phyloP scores from a whole-genome alignment of 306 rosid species.

The Casuarina cunninghamiana region DNA sequence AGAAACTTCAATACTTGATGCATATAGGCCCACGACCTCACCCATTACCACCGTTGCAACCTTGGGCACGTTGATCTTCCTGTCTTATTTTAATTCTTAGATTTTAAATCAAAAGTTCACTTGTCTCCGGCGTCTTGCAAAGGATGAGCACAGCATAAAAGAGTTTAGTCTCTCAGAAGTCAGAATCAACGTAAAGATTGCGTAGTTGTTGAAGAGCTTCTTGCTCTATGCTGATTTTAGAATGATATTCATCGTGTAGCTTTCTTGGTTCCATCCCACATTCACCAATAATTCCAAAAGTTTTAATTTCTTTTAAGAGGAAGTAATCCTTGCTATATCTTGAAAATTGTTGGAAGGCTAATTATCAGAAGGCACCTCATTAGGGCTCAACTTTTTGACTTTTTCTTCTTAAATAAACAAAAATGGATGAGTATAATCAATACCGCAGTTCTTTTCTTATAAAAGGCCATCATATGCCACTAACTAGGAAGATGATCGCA shows the following conservation, averaged over 20 bases:
- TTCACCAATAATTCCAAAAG: background rate
- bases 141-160: background rate
- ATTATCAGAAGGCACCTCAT: background rate
- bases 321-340: background rate
- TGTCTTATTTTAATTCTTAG: background rate
- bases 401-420: background rate
- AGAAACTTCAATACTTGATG: constrained; percentile 22
- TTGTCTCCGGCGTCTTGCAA: background rate
- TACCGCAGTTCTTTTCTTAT: too few relatives aligned
- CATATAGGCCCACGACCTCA: constrained; percentile 31
- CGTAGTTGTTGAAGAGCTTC: background rate
- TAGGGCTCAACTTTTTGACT: background rate
- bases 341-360: background rate
- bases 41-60: background rate
- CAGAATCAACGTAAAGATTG: background rate
- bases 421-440: background rate
- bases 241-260: background rate
- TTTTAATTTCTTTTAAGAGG: background rate
- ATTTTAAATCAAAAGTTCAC: background rate
- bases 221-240: background rate
- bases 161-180: background rate
- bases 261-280: background rate
- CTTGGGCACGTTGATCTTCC: background rate
- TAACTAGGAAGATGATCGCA: too few relatives aligned
- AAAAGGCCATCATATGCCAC: too few relatives aligned